Base-by-base conservation (phyloP, 164 flowering plant genomes). In the Aristolochia californica region DNA sequence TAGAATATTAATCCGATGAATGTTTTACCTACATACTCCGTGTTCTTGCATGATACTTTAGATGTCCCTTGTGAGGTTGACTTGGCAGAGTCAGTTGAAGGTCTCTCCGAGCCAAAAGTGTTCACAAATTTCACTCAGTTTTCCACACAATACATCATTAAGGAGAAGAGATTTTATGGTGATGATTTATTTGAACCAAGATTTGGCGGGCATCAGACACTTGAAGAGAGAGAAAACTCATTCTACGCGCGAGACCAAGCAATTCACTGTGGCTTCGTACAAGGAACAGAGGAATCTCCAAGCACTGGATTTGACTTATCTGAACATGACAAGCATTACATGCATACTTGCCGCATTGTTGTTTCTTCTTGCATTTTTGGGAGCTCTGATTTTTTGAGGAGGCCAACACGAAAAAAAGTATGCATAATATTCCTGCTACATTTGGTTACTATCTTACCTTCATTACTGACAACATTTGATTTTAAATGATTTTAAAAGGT, bases 351-450 rank as follows among this genome's bases (percentile, higher is more conserved):
- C 68, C 67, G 17, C 26, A 68, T 89, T 67, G 94, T 68, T 38
- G 98, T 93, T 25, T 87, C 98, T 28, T 93, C 97, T 43, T 87
- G 99, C 77, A 93, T 93, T 55, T 93, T 93, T 77, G 99, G 97
- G 38, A 89, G 83, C 75, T 89, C 83, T 51, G 99, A 93, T 68
- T 85, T 83, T 72, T 59, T 93, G 70, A 78, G 99, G 74, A 66
- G 88, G 64, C 99, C 97, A 43, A 74, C 89, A 43, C 80, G 79
- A 62, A 83, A 72, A 72, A 62, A 58, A 87, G 98, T 93, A 81
- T 45, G 44, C 5, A 23, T 49, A 43, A 48, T 52, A 44, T 17
- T 43, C 45, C 48, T 25, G 23, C 18, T 11, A 9, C 55, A 28
- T 7, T 27, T 49, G 53, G 24, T 15, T 58, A 11, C 22, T 21